phyloP scores from a whole-genome alignment of 2,329 filamentous ascomycete species.

The Microdochium nivale region DNA sequence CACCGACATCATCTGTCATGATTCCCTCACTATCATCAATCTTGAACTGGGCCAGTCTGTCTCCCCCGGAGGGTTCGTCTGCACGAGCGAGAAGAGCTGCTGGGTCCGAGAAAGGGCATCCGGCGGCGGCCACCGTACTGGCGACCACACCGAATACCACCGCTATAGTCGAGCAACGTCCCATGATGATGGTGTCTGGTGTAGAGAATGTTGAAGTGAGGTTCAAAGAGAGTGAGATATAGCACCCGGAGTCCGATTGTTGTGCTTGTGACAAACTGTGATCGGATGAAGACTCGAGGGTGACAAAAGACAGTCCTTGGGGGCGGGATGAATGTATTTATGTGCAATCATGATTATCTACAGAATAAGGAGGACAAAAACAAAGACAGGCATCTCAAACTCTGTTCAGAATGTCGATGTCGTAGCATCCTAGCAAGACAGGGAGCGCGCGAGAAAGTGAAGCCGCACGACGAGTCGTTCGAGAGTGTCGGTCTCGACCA shows the following conservation, averaged over 20 bases:
- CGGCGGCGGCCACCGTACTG: conserved; percentile 15
- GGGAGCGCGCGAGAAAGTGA: too few species aligned
- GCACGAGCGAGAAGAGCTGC: conserved; percentile 15
- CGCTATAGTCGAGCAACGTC: conserved; percentile 9
- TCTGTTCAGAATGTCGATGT: too few species aligned
- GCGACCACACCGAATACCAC: conserved; percentile 15
- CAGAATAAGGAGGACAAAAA: too few species aligned
- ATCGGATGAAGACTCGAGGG: neutral
- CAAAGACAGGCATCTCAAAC: too few species aligned
- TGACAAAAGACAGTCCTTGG: neutral
- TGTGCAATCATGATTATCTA: too few species aligned
- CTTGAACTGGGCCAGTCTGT: conserved; percentile 24
- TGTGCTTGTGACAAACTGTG: neutral
- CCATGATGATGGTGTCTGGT: conserved; percentile 12
- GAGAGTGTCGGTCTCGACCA: too few species aligned
- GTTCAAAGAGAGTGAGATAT: neutral
- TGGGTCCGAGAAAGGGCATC: conserved; percentile 23
- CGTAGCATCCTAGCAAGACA: too few species aligned
- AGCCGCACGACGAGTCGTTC: too few species aligned
- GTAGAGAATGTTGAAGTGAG: too few species aligned
- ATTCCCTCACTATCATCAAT: conserved; percentile 45
- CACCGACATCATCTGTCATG: conserved; percentile 59
- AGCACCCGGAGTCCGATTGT: too few species aligned
- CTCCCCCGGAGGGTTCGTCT: conserved; percentile 8
- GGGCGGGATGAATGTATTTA: neutral